Evolutionary conservation across 768 basidiomycete genomes (phyloP).

Genomic region (Tephrocybe sp.): DNA sequence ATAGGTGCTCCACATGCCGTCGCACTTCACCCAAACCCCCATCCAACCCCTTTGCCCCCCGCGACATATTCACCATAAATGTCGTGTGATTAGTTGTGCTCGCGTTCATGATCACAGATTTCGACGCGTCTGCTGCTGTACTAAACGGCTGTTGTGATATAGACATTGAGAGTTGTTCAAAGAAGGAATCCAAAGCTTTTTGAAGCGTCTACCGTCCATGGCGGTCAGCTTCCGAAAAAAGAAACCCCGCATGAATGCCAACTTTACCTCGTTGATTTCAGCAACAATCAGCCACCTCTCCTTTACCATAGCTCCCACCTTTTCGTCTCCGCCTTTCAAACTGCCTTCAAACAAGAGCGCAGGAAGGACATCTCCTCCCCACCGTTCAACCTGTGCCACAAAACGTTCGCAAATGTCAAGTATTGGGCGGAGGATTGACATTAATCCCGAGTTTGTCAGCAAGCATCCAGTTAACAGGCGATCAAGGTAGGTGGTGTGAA

Average conservation of each 20-base stretch:
- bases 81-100: constrained; percentile 55
- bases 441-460: constrained; percentile 61
- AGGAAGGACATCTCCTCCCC: constrained; percentile 89
- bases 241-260: background rate
- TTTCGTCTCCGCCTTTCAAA: constrained; percentile 51
- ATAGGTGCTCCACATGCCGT: constrained; percentile 77
- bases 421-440: constrained; percentile 64
- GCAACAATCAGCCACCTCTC: constrained; percentile 67
- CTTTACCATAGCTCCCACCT: constrained; percentile 69
- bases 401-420: constrained; percentile 84
- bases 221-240: background rate
- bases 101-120: constrained; percentile 60
- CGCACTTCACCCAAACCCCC: constrained; percentile 62
- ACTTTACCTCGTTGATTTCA: constrained; percentile 75
- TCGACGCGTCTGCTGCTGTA: constrained; percentile 64
- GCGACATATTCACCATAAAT: constrained; percentile 49
- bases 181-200: constrained; percentile 68
- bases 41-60: constrained; percentile 49
- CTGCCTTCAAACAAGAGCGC: constrained; percentile 82
- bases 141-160: constrained; percentile 74
- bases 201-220: constrained; percentile 54
- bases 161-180: constrained; percentile 73
- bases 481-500: constrained; percentile 81
- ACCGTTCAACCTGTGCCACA: constrained; percentile 84
- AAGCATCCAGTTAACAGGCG: constrained; percentile 78